Evolutionary conservation across 2,329 filamentous ascomycete species (phyloP).

Genomic region (Trichoderma atrobrunneum): DNA sequence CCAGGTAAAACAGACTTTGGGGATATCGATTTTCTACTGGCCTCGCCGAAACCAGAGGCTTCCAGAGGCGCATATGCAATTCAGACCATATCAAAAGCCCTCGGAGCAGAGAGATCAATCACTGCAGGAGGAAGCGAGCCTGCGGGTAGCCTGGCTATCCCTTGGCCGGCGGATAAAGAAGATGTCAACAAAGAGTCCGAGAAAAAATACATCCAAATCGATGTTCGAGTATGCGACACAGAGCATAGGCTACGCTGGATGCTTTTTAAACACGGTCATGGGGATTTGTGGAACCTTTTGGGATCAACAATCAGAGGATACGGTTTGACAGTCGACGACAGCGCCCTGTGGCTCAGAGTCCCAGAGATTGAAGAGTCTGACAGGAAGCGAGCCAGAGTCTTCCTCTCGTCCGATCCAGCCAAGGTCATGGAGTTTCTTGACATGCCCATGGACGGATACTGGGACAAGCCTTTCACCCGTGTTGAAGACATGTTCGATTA

Average conservation of each 20-base stretch:
- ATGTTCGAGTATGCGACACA: constrained; percentile 56
- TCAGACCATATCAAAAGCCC: constrained; percentile 23
- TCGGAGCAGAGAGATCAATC: constrained; percentile 47
- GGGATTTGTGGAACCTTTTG: constrained; percentile 66
- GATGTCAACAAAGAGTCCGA: not conserved
- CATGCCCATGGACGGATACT: constrained; percentile 46
- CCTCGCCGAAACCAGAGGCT: constrained; percentile 31
- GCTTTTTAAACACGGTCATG: constrained; percentile 66
- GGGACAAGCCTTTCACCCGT: constrained; percentile 53
- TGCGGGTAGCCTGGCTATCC: constrained; percentile 52
- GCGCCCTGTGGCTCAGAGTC: constrained; percentile 63
- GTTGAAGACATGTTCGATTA: constrained; percentile 61
- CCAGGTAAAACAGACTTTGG: constrained; percentile 67
- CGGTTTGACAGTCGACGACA: constrained; percentile 64
- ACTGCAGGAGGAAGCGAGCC: constrained; percentile 25
- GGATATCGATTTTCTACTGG: constrained; percentile 70
- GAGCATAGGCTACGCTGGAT: constrained; percentile 54
- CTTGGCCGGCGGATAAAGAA: constrained; percentile 42
- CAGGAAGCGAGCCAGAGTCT: constrained; percentile 55
- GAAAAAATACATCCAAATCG: constrained; percentile 60
- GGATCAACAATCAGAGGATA: constrained; percentile 61
- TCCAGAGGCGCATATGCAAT: constrained; percentile 31
- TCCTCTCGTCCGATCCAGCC: constrained; percentile 56
- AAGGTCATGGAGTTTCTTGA: constrained; percentile 62
- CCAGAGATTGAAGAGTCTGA: constrained; percentile 63